Evolutionary conservation across 345 rosid species (phyloP), one percentile per base, ranked within the genome.

Genomic region (Passiflora organensis): DNA sequence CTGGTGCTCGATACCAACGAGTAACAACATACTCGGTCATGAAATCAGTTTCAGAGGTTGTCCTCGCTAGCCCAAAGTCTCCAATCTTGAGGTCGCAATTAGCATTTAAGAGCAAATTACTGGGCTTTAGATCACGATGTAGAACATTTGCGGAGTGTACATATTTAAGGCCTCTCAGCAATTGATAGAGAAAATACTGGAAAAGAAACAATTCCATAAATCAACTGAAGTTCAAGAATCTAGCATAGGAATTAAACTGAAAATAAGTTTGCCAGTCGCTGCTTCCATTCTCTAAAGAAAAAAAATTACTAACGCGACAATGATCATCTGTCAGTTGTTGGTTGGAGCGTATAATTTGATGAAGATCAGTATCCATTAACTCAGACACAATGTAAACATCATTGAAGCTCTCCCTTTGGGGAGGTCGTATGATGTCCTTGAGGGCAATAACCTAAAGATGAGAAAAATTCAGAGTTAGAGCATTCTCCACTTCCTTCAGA

Each of bases 1-100:
- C 99, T n/a, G 99, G 99, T 11, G 99, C 97, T 39, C 96, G 82
- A 53, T 93, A 93, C 99, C 99, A 93, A 47, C 97, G 91, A 19
- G 99, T 93, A 53, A 84, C 99, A 48, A 93, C 96, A 74, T 89
- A 93, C 64, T 93, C 99, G 15, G 96, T 93, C 99, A 93, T 93
- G 67, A 93, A 93, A 69, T 93, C 99, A 22, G 99, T 86, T 78
- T 93, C 97, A 56, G 99, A 93, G 15, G 97, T 89, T 45, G 97
- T 86, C 79, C 99, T 84, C 42, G 97, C 99, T 38, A 93, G 97
- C 28, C 99, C 99, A 65, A 89, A 89, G 68, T 89, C 97, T 51
- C 85, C 95, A 66, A 93, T 93, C 82, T 89, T 93, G 51, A 93
- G 91, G 73, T 93, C 96, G 58, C 96, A 84, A 76, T 83, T 85